These are phyloP conservation scores for Sphagnum fallax DNA, from an alignment of 228 moss, liverwort and hornwort genomes.

Conservation along the genomic window DNA sequence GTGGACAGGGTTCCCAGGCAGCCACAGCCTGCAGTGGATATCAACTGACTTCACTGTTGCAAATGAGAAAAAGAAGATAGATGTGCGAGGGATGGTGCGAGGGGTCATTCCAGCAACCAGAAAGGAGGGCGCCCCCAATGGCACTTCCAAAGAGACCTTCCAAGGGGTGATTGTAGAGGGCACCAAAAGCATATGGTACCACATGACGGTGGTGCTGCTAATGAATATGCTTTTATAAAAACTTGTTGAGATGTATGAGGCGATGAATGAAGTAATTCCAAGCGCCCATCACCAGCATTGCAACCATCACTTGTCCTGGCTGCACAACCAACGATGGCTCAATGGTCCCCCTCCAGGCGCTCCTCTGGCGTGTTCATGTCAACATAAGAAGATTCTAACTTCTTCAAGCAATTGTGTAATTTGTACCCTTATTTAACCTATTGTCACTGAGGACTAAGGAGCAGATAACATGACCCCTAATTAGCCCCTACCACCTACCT, in stretches of 20 bases:
- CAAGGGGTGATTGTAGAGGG: constrained; percentile 87
- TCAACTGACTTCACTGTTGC: constrained; percentile 91
- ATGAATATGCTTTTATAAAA: constrained; percentile 81
- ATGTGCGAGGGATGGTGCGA: constrained; percentile 24
- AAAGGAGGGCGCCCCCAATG: constrained; percentile 79
- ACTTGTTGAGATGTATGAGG: constrained; percentile 90
- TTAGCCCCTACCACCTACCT: background rate
- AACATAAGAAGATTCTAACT: background rate
- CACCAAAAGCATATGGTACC: constrained; percentile 87
- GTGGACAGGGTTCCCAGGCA: constrained; percentile 84
- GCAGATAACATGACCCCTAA: background rate
- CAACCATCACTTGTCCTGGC: constrained; percentile 54
- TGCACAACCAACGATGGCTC: constrained; percentile 31
- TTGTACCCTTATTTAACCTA: background rate
- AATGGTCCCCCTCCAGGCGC: constrained; percentile 7
- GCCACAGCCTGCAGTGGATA: constrained; percentile 89
- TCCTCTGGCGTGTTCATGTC: constrained; percentile 61
- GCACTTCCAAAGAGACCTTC: constrained; percentile 86
- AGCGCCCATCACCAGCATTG: constrained; percentile 88
- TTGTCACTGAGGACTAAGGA: background rate
- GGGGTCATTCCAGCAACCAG: constrained; percentile 89
- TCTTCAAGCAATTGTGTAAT: background rate
- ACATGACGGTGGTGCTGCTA: constrained; percentile 82
- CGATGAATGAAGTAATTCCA: constrained; percentile 98
- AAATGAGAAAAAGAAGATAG: constrained; percentile 86